Conservation (phyloP, 495 filamentous ascomycete genomes). For the Cercophora sp. region DNA sequence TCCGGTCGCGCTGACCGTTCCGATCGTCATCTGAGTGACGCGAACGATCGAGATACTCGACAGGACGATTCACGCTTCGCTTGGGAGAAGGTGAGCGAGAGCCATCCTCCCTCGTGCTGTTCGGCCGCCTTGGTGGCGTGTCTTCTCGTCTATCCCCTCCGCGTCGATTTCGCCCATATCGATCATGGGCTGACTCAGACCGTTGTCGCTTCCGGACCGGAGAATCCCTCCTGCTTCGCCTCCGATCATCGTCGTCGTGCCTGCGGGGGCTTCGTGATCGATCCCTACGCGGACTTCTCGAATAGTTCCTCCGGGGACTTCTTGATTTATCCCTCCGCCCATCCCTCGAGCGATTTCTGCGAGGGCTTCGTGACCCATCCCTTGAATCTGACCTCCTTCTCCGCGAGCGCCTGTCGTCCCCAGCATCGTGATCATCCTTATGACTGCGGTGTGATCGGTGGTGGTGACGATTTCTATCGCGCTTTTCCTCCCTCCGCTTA, state of each 20-base stretch:
- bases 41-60: slow-evolving; percentile 12
- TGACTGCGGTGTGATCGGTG: slow-evolving; percentile 44
- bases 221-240: slow-evolving; percentile 32
- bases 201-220: not conserved
- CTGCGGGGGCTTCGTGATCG: slow-evolving; percentile 17
- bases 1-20: slow-evolving; percentile 22
- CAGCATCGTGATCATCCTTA: slow-evolving; percentile 21
- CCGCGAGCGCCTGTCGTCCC: slow-evolving; percentile 28
- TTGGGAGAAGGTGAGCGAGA: slow-evolving; percentile 27
- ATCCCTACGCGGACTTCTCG: slow-evolving; percentile 15
- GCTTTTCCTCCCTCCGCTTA: slow-evolving; percentile 42
- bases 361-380: slow-evolving; percentile 32
- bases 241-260: slow-evolving; percentile 27
- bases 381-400: slow-evolving; percentile 37
- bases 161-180: no score
- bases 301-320: not conserved
- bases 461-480: slow-evolving; percentile 49
- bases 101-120: not conserved
- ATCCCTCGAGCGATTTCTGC: slow-evolving; percentile 3
- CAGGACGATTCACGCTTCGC: slow-evolving; percentile 17
- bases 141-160: not conserved
- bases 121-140: not conserved
- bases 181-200: not conserved
- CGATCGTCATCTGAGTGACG: slow-evolving; percentile 1
- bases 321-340: not conserved